Percentiles rank a stretch among this genome's conserved stretches.
Conservation (phyloP, 129 eudicot genomes). For the Silybum marianum region DNA sequence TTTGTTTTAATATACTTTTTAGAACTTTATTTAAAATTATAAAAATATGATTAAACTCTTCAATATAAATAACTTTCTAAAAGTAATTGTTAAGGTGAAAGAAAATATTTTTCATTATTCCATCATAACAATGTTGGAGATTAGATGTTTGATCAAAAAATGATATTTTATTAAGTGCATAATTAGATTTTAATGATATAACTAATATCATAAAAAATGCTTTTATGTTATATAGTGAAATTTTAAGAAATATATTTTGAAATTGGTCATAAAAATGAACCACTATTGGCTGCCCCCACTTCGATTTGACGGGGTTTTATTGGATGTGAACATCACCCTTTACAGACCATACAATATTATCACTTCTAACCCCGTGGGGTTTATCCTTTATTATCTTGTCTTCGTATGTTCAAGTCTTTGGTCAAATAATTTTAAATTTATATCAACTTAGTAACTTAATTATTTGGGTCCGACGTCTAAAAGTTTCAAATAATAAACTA, state of each 20-base stretch:
- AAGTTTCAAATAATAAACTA: not conserved
- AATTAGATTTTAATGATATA: too few relatives aligned
- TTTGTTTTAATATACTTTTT: too few relatives aligned
- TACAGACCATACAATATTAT: slow-evolving; percentile 24
- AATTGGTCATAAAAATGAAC: not conserved
- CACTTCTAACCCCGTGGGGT: not conserved
- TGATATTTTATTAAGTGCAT: not conserved
- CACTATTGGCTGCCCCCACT: slow-evolving; percentile 14
- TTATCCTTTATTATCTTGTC: slow-evolving; percentile 17
- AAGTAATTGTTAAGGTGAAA: not conserved
- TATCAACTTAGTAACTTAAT: too few relatives aligned
- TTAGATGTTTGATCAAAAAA: not conserved
- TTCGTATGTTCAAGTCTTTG: not conserved
- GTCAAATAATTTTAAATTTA: not conserved
- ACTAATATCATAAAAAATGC: too few relatives aligned
- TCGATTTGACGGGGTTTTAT: slow-evolving; percentile 28
- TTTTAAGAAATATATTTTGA: not conserved
- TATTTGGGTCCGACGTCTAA: not conserved
- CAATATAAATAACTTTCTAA: not conserved
- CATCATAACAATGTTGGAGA: not conserved
- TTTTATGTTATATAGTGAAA: too few relatives aligned
- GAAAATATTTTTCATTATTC: too few relatives aligned
- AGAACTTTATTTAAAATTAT: not conserved
- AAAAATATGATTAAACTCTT: not conserved
- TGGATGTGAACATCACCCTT: slow-evolving; percentile 31